Evolutionary conservation across 768 basidiomycete species (phyloP).

Genomic region (Plicaturopsis crispa): DNA sequence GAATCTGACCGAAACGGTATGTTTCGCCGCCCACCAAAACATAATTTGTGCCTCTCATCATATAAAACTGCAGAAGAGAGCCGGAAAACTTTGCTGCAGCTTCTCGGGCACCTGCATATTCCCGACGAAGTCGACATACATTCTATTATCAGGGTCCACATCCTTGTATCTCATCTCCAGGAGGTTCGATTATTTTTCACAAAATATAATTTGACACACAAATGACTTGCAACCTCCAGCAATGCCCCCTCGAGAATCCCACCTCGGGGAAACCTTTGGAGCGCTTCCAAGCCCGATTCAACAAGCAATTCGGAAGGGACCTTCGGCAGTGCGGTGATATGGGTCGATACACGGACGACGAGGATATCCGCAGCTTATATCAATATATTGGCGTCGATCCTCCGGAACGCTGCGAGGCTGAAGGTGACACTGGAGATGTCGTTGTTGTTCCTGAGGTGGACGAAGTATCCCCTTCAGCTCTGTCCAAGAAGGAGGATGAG

Average conservation of each 20-base stretch:
- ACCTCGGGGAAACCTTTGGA: slow-evolving; percentile 28
- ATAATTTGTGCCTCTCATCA: no score
- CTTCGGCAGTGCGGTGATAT: background rate
- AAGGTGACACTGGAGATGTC: no score
- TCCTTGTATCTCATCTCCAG: slow-evolving; percentile 20
- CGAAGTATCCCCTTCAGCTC: no score
- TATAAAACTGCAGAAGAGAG: slow-evolving; percentile 38
- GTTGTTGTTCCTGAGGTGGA: no score
- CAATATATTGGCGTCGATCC: background rate
- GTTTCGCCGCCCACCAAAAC: slow-evolving; percentile 24
- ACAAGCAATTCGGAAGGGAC: slow-evolving; percentile 21
- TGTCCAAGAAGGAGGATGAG: no score
- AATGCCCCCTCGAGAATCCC: slow-evolving; percentile 28
- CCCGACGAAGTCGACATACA: slow-evolving; percentile 52
- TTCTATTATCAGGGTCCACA: slow-evolving; percentile 14
- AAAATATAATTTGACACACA: no score
- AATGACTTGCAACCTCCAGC: slow-evolving; percentile 12
- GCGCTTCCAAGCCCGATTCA: slow-evolving; percentile 24
- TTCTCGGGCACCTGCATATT: slow-evolving; percentile 58
- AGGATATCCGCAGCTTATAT: background rate
- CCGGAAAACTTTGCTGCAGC: slow-evolving; percentile 55
- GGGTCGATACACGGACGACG: background rate
- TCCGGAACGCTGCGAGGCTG: no score
- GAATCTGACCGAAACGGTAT: slow-evolving; percentile 40
- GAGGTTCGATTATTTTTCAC: no score